Conservation (phyloP, 192 early-diverging fungal species). For the Chytriomyces hyalinus region DNA sequence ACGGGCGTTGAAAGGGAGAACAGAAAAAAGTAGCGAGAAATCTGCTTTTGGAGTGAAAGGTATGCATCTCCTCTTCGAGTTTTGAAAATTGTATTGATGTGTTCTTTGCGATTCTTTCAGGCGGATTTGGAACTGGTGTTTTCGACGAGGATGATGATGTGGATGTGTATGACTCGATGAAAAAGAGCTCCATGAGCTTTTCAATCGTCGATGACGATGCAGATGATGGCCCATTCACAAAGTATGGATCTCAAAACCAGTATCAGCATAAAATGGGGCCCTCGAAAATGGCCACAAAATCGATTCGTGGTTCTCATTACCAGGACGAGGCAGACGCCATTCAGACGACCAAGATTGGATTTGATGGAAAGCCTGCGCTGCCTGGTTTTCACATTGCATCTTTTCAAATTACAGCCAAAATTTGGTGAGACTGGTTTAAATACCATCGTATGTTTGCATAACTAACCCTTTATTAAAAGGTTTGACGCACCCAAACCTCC, state of each 20-base stretch:
- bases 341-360: conserved; percentile 24
- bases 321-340: neutral
- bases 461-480: conserved; percentile 14
- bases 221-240: conserved; percentile 33
- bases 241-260: conserved; percentile 22
- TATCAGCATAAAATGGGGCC: neutral
- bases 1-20: no score
- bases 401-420: conserved; percentile 39
- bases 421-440: conserved; percentile 49
- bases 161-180: conserved; percentile 46
- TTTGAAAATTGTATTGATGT: neutral
- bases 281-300: neutral
- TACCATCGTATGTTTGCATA: neutral
- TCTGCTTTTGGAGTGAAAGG: neutral
- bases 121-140: conserved; percentile 67
- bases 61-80: neutral
- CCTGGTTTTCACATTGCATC: conserved; percentile 57
- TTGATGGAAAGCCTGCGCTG: conserved; percentile 63
- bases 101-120: neutral
- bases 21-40: neutral
- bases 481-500: conserved; percentile 48
- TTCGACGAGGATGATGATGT: conserved; percentile 65
- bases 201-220: conserved; percentile 48
- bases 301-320: neutral
- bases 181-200: conserved; percentile 29